Conservation (phyloP, 257 asterid genomes). For the Fraxinus americana region DNA sequence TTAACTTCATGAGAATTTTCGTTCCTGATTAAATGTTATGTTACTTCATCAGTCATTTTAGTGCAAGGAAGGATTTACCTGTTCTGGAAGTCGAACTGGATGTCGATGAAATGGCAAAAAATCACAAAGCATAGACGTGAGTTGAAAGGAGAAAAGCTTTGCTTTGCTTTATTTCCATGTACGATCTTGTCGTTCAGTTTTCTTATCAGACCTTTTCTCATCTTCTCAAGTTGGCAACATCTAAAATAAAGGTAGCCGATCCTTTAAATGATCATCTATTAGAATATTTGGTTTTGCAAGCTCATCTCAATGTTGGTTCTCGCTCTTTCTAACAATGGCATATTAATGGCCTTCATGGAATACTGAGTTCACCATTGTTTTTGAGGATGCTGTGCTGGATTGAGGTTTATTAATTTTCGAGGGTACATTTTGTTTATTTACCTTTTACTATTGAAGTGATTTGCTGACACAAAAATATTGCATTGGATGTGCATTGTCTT, state of each 20-base stretch:
- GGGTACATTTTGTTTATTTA: neutral
- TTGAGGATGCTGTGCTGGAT: neutral
- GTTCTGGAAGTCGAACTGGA: constrained; percentile 82
- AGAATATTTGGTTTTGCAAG: neutral
- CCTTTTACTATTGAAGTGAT: neutral
- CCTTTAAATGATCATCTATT: neutral
- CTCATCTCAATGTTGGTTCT: neutral
- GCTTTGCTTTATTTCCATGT: constrained; percentile 15
- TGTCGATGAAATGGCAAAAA: constrained; percentile 73
- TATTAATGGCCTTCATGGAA: neutral
- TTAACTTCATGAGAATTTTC: constrained; percentile 7
- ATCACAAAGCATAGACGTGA: constrained; percentile 54
- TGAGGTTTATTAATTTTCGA: neutral
- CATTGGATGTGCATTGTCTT: neutral
- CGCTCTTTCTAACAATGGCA: neutral
- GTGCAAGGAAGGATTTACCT: constrained; percentile 57
- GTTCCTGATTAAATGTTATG: neutral
- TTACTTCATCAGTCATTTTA: constrained; percentile 43
- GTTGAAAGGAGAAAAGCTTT: constrained; percentile 1
- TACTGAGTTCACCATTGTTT: neutral
- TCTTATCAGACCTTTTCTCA: constrained; percentile 18
- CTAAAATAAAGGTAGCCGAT: neutral
- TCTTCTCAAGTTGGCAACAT: neutral
- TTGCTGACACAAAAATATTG: neutral
- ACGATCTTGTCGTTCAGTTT: constrained; percentile 18